Evolutionary conservation across 2,329 filamentous ascomycete species (phyloP).

Genomic region (Beauveria pseudobassiana): DNA sequence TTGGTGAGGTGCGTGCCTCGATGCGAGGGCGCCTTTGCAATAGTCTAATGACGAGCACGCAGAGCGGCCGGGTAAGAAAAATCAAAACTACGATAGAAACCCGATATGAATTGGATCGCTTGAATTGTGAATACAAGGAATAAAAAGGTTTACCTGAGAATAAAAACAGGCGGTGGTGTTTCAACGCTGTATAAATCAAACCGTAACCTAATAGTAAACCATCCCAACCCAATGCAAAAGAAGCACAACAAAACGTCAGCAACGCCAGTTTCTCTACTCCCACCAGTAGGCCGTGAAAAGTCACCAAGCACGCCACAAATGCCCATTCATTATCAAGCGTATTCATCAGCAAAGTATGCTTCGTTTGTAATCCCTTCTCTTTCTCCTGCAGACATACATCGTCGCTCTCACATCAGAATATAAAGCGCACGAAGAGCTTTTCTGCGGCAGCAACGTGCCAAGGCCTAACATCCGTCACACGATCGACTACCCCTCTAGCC

Average conservation of each 20-base stretch:
- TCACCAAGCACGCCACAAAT: neutral
- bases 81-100: too few species aligned
- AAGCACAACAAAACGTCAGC: neutral
- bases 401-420: conserved; percentile 44
- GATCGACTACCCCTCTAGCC: conserved; percentile 54
- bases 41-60: too few species aligned
- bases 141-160: too few species aligned
- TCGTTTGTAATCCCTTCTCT: neutral
- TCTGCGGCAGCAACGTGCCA: conserved; percentile 71
- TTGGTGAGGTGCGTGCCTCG: too few species aligned
- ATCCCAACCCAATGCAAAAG: neutral
- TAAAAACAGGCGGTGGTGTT: neutral
- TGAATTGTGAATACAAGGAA: too few species aligned
- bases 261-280: conserved; percentile 1
- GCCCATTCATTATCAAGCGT: neutral
- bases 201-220: neutral
- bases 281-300: neutral
- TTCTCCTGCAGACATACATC: neutral
- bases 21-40: too few species aligned
- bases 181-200: neutral
- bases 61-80: too few species aligned
- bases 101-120: too few species aligned
- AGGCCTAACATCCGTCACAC: conserved; percentile 56
- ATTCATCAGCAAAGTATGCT: neutral
- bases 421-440: conserved; percentile 59